Base-by-base conservation (phyloP, 2,329 filamentous ascomycete species). In the Acrocalymma vagum region DNA sequence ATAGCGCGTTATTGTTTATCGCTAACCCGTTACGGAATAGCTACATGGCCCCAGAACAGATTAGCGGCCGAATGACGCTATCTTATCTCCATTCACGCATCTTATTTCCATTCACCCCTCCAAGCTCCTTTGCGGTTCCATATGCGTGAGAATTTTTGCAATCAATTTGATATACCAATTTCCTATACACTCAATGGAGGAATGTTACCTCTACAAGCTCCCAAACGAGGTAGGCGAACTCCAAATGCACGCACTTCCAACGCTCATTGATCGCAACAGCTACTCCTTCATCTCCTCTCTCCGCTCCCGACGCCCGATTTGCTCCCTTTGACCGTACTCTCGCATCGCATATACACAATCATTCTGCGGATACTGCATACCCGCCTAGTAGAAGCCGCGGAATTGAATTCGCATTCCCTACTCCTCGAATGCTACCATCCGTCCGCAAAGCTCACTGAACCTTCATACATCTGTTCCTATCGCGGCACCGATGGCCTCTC, bases 361-460 rank as follows among this genome's bases (percentile, higher is more conserved):
- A 77, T 87, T 41, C 70, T 84, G 4, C 80, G 82, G 17, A 78
- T 89, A 29, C 70, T 90, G 6, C 81, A 87, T 49, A 77, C 79
- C 32, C 84, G 87, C 22, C 75, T 90, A 2, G 70, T 85, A 30
- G 66, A 78, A 14, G 81, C 83, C 14, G 78, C 83, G 4, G 71
- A 79, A 3, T 70, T 86, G 6, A 71, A 78, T 24, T 79, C 83
- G 24, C 82, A 89, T 59, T 81, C 84, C 38, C 71, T 94, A 25
- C 82, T 92, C 24, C 80, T 95, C 27, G 88, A 93, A 71, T 90
- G 87, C 65, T 92, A 87, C 60, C 88, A 87, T 50, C 89, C 88
- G 0, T 82, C 78, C 48, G 83, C 80, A 16, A 86, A 85, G 65
- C 75, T 87, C 33, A 84, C 80, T 5, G 85, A 87, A 14, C 86